phyloP scores from a whole-genome alignment of 2,329 filamentous ascomycete genomes.

The Chaetomiaceae sp. region DNA sequence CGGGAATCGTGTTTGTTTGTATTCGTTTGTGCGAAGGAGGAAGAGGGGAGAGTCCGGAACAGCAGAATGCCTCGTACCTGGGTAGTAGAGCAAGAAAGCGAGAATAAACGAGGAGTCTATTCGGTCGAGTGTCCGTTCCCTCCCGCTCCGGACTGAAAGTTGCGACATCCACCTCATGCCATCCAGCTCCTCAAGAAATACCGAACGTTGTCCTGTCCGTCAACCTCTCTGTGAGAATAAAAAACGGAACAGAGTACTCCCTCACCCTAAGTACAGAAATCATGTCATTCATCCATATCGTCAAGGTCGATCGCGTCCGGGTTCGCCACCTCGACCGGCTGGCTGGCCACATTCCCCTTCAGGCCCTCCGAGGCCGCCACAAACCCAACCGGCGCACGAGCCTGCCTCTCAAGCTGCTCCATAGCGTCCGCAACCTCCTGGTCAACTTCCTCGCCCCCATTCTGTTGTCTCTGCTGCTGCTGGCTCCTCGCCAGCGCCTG shows the following conservation, averaged over 20 bases:
- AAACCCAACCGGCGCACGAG: conserved; percentile 84
- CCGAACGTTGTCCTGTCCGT: not conserved
- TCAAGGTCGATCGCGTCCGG: conserved; percentile 84
- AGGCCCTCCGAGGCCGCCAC: conserved; percentile 78
- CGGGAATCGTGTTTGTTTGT: too few species aligned
- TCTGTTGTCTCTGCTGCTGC: conserved; percentile 49
- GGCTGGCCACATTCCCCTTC: conserved; percentile 52
- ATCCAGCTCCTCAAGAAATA: not conserved
- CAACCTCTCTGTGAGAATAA: not conserved
- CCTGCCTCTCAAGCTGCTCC: conserved; percentile 81
- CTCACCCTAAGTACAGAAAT: conserved; percentile 10
- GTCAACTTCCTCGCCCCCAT: conserved; percentile 41
- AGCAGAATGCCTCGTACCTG: too few species aligned
- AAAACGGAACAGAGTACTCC: conserved; percentile 8
- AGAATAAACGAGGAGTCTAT: too few species aligned
- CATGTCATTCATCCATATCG: conserved; percentile 58
- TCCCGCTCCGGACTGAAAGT: too few species aligned
- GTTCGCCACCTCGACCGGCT: conserved; percentile 55
- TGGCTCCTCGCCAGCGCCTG: conserved; percentile 85
- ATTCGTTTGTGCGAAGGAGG: too few species aligned
- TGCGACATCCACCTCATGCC: too few species aligned
- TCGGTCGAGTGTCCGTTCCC: too few species aligned
- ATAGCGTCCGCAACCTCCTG: conserved; percentile 70
- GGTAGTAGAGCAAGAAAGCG: not conserved
- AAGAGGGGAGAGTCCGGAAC: too few species aligned